Conservation (phyloP, 2,329 filamentous ascomycete genomes). For the Stachybotrys chlorohalonatus region DNA sequence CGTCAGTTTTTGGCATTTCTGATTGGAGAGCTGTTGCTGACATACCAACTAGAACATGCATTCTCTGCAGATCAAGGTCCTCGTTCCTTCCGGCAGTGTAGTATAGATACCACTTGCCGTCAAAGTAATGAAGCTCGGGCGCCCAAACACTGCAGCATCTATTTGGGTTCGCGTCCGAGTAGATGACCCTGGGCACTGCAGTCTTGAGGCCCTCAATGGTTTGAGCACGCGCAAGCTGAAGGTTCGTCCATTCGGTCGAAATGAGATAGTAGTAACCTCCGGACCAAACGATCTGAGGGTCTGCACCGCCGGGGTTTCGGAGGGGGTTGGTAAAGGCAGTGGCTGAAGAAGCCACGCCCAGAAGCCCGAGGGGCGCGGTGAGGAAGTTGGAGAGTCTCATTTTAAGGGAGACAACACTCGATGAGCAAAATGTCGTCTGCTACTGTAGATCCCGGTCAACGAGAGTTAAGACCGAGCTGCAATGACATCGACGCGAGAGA, state of each 20-base stretch:
- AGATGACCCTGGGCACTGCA: slow-evolving; percentile 40
- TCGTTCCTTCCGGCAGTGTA: slow-evolving; percentile 40
- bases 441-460: no score
- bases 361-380: slow-evolving; percentile 2
- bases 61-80: slow-evolving; percentile 38
- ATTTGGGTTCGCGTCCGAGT: slow-evolving; percentile 32
- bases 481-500: no score
- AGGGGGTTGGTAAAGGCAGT: slow-evolving; percentile 42
- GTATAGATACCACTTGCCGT: slow-evolving; percentile 45
- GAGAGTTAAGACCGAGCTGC: no score
- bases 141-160: slow-evolving; percentile 50
- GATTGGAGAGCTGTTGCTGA: not conserved
- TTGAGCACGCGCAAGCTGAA: slow-evolving; percentile 43
- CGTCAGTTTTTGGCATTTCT: not conserved
- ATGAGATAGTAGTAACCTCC: slow-evolving; percentile 49
- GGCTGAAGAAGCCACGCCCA: slow-evolving; percentile 8
- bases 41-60: slow-evolving; percentile 41
- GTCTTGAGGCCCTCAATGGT: slow-evolving; percentile 48
- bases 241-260: slow-evolving; percentile 45
- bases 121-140: slow-evolving; percentile 43
- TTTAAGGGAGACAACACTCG: not conserved
- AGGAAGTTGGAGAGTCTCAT: slow-evolving; percentile 3
- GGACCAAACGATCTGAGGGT: slow-evolving; percentile 42
- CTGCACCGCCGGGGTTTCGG: slow-evolving; percentile 37
- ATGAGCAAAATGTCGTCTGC: no score